Base-by-base conservation (phyloP, 768 basidiomycete species). In the Auricularia auricula-judae region DNA sequence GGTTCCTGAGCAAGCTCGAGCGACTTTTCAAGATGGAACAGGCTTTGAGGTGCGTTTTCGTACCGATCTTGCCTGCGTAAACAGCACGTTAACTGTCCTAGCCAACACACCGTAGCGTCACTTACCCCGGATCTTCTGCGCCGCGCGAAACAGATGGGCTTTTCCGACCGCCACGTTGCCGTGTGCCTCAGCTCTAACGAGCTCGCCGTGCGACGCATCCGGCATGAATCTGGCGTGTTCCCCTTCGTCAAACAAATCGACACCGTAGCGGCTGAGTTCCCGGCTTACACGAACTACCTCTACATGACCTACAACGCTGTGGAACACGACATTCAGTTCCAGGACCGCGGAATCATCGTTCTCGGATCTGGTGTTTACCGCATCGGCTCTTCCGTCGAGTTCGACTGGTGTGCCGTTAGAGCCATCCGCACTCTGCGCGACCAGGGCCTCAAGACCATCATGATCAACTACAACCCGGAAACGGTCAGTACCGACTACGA, bases 401-500 rank as follows among this genome's bases (percentile, higher is more conserved):
- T 99, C 77, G 96, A 98, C 74, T 99, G 96, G 96, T 98, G 96
- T 75, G 97, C 96, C 16, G 96, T 99, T 63, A 88, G 95, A 61
- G 93, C 95, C 36, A 98, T 98, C 73, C 81, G 96, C 69, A 98
- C 97, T 0, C 81, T 99, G 35, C 92, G 95, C 68, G 91, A 96
- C n/a, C 87, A 91, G 71, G 94, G 95, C 18, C 78, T 93, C 61
- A 92, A 91, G 67, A 98, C 96, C 3, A 86, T 98, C 75, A 99
- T 98, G 96, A 90, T 98, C 79, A 98, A 99, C 79, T 98, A 98
- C 77, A 98, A 99, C 75, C 97, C 96, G 14, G 96, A 98, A 79
- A 99, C 97, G 1, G 97, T 99, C 74, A 93, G 91, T 71, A 98
- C 97, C 36, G 96, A 98, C 75, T 98, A 98, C 76, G 97, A 98